Evolutionary conservation across 257 asterid species (phyloP).

Genomic region (Solanum bulbocastanum): DNA sequence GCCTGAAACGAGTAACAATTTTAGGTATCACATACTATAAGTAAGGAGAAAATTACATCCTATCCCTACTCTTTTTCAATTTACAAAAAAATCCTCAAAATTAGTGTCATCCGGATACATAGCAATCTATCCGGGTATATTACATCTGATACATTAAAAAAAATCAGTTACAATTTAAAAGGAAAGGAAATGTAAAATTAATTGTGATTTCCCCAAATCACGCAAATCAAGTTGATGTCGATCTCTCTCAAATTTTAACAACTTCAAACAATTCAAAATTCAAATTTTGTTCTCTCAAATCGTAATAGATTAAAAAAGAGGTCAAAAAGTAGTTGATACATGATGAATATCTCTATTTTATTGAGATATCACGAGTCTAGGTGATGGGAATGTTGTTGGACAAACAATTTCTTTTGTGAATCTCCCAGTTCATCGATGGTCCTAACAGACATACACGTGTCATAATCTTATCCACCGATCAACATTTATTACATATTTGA

Average conservation of each 20-base stretch:
- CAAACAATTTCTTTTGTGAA: background rate
- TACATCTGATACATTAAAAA: background rate
- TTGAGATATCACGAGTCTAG: background rate
- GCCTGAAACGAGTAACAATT: background rate
- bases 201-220: background rate
- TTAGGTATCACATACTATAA: no score
- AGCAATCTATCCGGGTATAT: background rate
- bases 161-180: no score
- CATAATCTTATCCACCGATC: no score
- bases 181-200: no score
- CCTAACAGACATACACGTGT: background rate
- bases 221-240: background rate
- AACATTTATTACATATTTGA: no score
- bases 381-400: background rate
- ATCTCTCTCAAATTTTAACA: background rate
- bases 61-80: background rate
- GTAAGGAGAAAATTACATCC: background rate
- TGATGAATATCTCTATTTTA: background rate
- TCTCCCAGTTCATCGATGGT: no score
- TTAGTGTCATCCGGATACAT: background rate
- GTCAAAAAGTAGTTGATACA: background rate
- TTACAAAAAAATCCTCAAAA: no score
- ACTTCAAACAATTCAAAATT: background rate
- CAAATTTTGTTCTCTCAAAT: no score
- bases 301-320: no score